Evolutionary conservation across 345 rosid species (phyloP), one percentile per base, ranked within the genome.

Genomic region (Gossypium thurberi): DNA sequence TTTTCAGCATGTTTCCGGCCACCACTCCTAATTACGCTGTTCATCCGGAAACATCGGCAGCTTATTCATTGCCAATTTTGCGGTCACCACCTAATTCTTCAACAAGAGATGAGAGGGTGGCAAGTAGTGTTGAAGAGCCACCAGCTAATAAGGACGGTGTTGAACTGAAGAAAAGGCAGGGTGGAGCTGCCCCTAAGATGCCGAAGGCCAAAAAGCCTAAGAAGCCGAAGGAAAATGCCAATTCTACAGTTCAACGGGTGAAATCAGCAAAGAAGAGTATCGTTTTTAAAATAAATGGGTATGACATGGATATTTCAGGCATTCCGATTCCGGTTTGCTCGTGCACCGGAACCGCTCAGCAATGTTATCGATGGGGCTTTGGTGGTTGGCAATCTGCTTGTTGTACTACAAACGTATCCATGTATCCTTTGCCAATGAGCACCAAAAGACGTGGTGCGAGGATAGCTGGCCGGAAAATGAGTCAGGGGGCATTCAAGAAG

Each of bases 371-470:
- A 40, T 95, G 99, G 99, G 99, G 99, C 28, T 90, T 97, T 58
- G 99, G 99, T 26, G 99, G 99, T 66, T 95, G 99, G 98, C 98
- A 94, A 79, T 94, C 97, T 0, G 97, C 98, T 21, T 94, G 98
- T 67, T 94, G 98, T 61, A 94, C 98, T 1, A 91, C 96, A 0
- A 89, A 87, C 75, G 86, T 94, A 2, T 91, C 99, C 13, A 86
- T 91, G 86, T 92, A 95, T 76, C 99, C 99, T 12, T 78, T 95
- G 74, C 99, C 99, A 1, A 92, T 91, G 97, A 91, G 97, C 87
- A 92, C 96, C 48, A 95, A 95, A 71, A 82, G 98, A 21, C 95
- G 96, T 4, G 97, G 98, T 46, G 97, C 99, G 1, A 89, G 99
- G 79, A 93, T 95, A 70, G 96, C 98, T 11, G 99, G 99, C 1